These are phyloP conservation scores for Podaxis sp. DNA, from an alignment of 768 basidiomycete genomes.

Conservation along the genomic window DNA sequence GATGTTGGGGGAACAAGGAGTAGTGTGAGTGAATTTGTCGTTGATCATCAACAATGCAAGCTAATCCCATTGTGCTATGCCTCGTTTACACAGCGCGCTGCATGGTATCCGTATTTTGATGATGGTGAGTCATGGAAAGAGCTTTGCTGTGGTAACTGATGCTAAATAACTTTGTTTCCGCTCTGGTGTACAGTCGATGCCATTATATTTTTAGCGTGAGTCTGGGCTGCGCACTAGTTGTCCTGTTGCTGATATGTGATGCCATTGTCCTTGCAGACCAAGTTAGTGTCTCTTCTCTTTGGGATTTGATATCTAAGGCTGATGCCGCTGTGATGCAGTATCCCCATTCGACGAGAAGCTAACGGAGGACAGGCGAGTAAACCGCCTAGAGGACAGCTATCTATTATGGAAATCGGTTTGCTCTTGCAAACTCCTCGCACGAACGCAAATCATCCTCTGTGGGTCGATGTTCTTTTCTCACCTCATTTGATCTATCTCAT, in stretches of 20 bases:
- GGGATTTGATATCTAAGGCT: background rate
- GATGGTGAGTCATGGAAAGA: conserved; percentile 44
- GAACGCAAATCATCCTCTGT: conserved; percentile 57
- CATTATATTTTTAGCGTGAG: conserved; percentile 79
- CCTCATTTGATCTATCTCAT: background rate
- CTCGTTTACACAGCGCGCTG: conserved; percentile 48
- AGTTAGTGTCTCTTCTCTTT: conserved; percentile 30
- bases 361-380: conserved; percentile 66
- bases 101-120: conserved; percentile 83
- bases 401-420: conserved; percentile 78
- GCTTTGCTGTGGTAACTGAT: conserved; percentile 1
- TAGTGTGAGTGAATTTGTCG: conserved; percentile 42
- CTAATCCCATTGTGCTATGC: conserved; percentile 10
- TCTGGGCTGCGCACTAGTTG: conserved; percentile 14
- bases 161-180: conserved; percentile 12
- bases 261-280: conserved; percentile 30
- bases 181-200: conserved; percentile 51
- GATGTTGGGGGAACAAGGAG: conserved; percentile 80
- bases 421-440: conserved; percentile 59
- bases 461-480: conserved; percentile 18
- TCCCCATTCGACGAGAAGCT: conserved; percentile 83
- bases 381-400: conserved; percentile 76
- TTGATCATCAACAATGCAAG: conserved; percentile 1
- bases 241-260: conserved; percentile 9
- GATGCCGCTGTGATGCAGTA: conserved; percentile 37